Evolutionary conservation across 1,284 basidiomycete genomes (phyloP).

Genomic region (Vanrija pseudolonga): DNA sequence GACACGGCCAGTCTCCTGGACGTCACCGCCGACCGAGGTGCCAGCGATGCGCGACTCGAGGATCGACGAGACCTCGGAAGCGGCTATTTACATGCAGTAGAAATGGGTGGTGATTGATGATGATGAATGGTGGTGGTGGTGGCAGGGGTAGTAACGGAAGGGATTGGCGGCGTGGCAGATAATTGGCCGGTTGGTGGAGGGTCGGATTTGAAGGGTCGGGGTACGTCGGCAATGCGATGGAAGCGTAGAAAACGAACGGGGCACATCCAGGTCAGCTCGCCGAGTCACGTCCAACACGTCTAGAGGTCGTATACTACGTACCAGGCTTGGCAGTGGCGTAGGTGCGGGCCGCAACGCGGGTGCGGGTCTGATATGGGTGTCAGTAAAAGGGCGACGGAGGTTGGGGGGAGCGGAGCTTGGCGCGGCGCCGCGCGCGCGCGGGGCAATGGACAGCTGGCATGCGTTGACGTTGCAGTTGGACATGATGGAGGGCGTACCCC

Average conservation of each 20-base stretch:
- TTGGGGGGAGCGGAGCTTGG: conserved; percentile 6
- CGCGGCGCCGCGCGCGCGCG: conserved; percentile 18
- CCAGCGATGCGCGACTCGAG: conserved; percentile 98
- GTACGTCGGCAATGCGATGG: too few species aligned
- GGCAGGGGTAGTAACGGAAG: background rate
- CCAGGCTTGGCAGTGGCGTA: conserved; percentile 98
- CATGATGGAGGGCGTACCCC: background rate
- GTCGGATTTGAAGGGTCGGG: too few species aligned
- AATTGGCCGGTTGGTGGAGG: background rate
- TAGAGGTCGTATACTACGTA: conserved; percentile 51
- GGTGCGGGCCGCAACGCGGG: conserved; percentile 54
- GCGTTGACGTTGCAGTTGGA: too few species aligned
- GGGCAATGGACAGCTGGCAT: background rate
- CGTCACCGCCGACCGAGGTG: conserved; percentile 81
- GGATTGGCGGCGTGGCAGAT: background rate
- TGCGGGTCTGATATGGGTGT: conserved; percentile 4
- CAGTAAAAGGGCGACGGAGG: background rate
- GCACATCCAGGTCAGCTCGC: too few species aligned
- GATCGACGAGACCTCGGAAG: conserved; percentile 98
- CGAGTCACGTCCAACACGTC: too few species aligned
- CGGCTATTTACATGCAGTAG: conserved; percentile 58
- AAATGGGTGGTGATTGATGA: background rate
- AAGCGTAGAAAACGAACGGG: too few species aligned
- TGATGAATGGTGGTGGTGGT: background rate
- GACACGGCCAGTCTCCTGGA: conserved; percentile 98